Base-by-base conservation (phyloP, 495 filamentous ascomycete species). In the Thozetella sp. region DNA sequence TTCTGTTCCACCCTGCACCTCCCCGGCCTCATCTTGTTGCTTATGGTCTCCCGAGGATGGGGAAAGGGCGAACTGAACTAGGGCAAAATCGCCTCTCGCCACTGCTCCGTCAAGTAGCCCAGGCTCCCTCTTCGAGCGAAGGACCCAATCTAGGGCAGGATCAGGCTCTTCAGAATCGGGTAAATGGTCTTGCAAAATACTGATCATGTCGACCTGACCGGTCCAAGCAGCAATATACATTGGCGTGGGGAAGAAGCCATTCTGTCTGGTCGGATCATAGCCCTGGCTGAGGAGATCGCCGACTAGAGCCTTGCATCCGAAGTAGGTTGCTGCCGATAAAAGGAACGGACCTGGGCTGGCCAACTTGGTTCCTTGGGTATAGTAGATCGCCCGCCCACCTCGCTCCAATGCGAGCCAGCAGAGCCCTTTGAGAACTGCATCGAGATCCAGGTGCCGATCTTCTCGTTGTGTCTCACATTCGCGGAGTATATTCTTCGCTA, bases 131-230 rank as follows among this genome's bases (percentile, higher is more conserved):
- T 48, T 48, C 11, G 10, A 48, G 3, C 43, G 43, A 48, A 48
- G 20, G 43, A 15, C 43, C 43, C 43, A 48, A 48, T 10, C 4
- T 20, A 4, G 9, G n/a, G 10, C n/a, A 9, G 43, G 11, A 13
- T 48, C 43, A 20, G 43, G 43, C 20, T 48, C 43, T n/a, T 48
- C 43, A 48, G 20, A 48, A n/a, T 48, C 43, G 43, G 43, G 43
- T n/a, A 48, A n/a, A 20, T 48, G n/a, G 11, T 48, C 43, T n/a
- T 48, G 43, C 43, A 48, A n/a, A 11, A 48, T 3, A 10, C 20
- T 10, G n/a, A 48, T 10, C 43, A 48, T 20, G n/a, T 48, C 43
- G 9, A n/a, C n/a, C 43, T 48, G 43, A 3, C 43, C 43, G n/a
- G 43, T 48, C 43, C 43, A 48, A 10, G 43, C n/a, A n/a, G 43